Base-by-base conservation (phyloP, 106 monocot genomes). In the Dendrobium chrysotoxum region DNA sequence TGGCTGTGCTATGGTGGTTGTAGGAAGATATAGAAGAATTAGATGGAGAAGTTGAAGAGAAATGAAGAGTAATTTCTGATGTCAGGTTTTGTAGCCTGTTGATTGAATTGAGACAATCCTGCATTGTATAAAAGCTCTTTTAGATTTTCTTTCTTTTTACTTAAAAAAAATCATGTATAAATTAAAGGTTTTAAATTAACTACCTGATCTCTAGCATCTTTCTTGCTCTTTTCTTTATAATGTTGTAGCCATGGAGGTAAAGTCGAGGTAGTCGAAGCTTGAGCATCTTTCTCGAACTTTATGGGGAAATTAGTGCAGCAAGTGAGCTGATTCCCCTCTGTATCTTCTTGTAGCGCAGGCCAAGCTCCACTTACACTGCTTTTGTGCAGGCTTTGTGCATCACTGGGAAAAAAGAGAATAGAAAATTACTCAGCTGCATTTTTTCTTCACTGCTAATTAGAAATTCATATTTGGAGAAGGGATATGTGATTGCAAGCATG, bases 231-330 rank as follows among this genome's bases (percentile, higher is more conserved):
- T 42, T 91, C 81, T 23, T 91, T 88, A 78, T 85, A 89, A 20
- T 86, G 85, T 53, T 83, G 90, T 38, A 94, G 91, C 93, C 93
- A 94, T 78, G 91, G 78, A 76, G 93, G 93, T 25, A 94, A 68
- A 42, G 12, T 87, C 25, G 90, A 86, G 75, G 54, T 45, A 38
- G 74, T 67, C 13, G 70, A 72, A 80, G 45, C 42, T 45, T 61
- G 79, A 71, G 53, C 81, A 11, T 79, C 82, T 20, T 42, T 61
- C 17, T 88, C 83, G 7, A 83, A 79, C 65, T 83, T 91, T 40
- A 47, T 54, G 25, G 82, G 75, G 23, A 81, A 82, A 77, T 87
- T 58, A 57, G 79, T 54, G 65, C 80, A 78, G 74, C 82, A 88
- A 68, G 58, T 75, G 31, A 85, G 83, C 23, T 83, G 85, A 68